Conservation (phyloP, 305 asterid species). For the Euphrasia arctica region DNA sequence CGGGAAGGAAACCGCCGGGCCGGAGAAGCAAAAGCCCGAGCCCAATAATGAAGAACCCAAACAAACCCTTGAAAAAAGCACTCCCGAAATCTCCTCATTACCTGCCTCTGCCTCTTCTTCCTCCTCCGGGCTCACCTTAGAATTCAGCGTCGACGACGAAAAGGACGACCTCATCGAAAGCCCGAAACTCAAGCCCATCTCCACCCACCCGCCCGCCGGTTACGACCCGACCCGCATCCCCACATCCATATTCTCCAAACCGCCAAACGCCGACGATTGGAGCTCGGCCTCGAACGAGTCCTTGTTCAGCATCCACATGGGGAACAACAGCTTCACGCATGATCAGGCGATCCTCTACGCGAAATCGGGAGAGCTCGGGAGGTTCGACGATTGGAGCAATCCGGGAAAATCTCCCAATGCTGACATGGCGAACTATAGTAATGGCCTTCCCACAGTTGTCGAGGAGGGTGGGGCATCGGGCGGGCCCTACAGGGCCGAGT, state of each 20-base stretch:
- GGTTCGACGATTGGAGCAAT: slow-evolving; percentile 38
- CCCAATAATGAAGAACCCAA: slow-evolving; percentile 24
- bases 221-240: slow-evolving; percentile 88
- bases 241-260: slow-evolving; percentile 53
- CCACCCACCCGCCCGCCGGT: slow-evolving; percentile 38
- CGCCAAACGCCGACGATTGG: slow-evolving; percentile 58
- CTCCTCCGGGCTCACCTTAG: slow-evolving; percentile 17
- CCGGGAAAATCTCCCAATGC: neutral
- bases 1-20: slow-evolving; percentile 26
- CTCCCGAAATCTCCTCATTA: slow-evolving; percentile 22
- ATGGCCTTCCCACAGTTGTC: slow-evolving; percentile 50
- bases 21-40: slow-evolving; percentile 25
- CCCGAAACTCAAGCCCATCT: slow-evolving; percentile 1
- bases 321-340: slow-evolving; percentile 62
- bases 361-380: slow-evolving; percentile 41
- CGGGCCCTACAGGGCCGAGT: slow-evolving; percentile 25
- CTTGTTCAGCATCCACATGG: slow-evolving; percentile 80
- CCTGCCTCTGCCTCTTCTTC: slow-evolving; percentile 33
- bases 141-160: slow-evolving; percentile 16
- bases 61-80: slow-evolving; percentile 24
- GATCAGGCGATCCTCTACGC: slow-evolving; percentile 34
- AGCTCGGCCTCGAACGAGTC: slow-evolving; percentile 88
- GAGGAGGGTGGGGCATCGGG: slow-evolving; percentile 39
- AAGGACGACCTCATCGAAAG: slow-evolving; percentile 24
- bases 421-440: neutral